Conservation (phyloP, 129 eudicot genomes). For the Smallanthus sonchifolius region DNA sequence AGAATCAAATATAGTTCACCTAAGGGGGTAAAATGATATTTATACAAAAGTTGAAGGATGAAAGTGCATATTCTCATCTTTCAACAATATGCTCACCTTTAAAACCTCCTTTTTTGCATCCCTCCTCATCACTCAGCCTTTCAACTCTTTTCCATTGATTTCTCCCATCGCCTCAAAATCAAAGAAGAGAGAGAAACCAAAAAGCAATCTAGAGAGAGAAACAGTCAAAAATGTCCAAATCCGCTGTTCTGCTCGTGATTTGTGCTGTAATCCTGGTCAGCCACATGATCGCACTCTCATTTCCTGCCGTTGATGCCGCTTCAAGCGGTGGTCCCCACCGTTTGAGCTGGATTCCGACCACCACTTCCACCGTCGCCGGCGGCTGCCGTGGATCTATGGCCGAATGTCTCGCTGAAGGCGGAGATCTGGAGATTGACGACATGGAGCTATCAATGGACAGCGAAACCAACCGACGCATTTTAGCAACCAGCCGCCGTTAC, state of each 20-base stretch:
- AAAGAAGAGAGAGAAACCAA: constrained; percentile 13
- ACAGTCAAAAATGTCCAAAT: constrained; percentile 29
- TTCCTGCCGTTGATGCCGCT: constrained; percentile 28
- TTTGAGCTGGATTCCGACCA: constrained; percentile 22
- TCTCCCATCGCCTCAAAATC: neutral
- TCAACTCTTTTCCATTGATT: constrained; percentile 23
- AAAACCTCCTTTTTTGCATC: constrained; percentile 13
- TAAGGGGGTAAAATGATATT: neutral
- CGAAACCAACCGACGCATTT: constrained; percentile 53
- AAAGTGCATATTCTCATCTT: neutral
- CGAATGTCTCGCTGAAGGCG: constrained; percentile 40
- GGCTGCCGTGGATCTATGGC: constrained; percentile 44
- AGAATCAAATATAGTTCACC: neutral
- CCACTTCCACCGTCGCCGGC: constrained; percentile 11
- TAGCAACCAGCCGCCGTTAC: constrained; percentile 37
- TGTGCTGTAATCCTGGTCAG: constrained; percentile 22
- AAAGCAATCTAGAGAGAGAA: constrained; percentile 17
- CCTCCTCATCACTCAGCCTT: constrained; percentile 17
- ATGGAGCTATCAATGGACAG: constrained; percentile 51
- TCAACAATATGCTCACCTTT: constrained; percentile 14
- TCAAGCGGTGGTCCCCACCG: constrained; percentile 18
- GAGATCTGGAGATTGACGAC: constrained; percentile 31
- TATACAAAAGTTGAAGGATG: neutral
- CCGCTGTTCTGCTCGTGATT: constrained; percentile 30
- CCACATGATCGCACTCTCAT: constrained; percentile 26